These are phyloP conservation scores for Parastagonospora avenae DNA, from an alignment of 2,329 filamentous ascomycete genomes.

Conservation along the genomic window DNA sequence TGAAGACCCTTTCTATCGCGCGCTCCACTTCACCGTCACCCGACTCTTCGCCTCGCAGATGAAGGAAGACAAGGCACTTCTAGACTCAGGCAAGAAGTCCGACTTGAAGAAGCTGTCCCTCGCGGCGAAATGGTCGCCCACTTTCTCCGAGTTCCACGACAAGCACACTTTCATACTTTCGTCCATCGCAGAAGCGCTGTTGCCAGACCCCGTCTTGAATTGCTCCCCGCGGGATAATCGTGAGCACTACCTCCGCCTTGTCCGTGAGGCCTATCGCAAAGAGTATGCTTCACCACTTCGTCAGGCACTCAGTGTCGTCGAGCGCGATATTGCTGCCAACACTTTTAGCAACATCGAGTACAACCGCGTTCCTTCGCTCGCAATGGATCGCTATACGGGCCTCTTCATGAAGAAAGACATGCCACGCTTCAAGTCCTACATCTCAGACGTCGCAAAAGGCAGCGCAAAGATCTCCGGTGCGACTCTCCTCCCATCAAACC, in stretches of 20 bases:
- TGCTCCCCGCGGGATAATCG: conserved; percentile 47
- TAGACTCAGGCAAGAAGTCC: conserved; percentile 49
- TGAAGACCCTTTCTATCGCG: conserved; percentile 55
- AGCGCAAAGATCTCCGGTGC: conserved; percentile 61
- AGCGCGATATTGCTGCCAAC: conserved; percentile 56
- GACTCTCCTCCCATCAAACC: conserved; percentile 58
- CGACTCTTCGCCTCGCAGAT: conserved; percentile 64
- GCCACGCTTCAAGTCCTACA: conserved; percentile 57
- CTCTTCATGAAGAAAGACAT: conserved; percentile 59
- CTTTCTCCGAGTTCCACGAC: conserved; percentile 61
- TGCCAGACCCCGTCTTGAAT: conserved; percentile 46
- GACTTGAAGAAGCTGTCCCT: conserved; percentile 57
- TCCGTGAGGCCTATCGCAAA: conserved; percentile 59
- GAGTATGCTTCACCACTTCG: conserved; percentile 59
- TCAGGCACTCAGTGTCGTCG: conserved; percentile 59
- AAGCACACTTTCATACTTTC: conserved; percentile 63
- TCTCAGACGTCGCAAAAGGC: conserved; percentile 56
- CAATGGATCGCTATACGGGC: conserved; percentile 60
- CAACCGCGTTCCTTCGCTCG: conserved; percentile 60
- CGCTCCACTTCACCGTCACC: conserved; percentile 59
- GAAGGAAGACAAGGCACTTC: conserved; percentile 51
- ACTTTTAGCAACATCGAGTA: conserved; percentile 60
- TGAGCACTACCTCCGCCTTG: conserved; percentile 59
- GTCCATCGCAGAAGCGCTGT: conserved; percentile 62
- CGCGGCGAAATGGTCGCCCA: conserved; percentile 66